Evolutionary conservation across 768 basidiomycete genomes (phyloP).

Genomic region (Boletus sensibilis): DNA sequence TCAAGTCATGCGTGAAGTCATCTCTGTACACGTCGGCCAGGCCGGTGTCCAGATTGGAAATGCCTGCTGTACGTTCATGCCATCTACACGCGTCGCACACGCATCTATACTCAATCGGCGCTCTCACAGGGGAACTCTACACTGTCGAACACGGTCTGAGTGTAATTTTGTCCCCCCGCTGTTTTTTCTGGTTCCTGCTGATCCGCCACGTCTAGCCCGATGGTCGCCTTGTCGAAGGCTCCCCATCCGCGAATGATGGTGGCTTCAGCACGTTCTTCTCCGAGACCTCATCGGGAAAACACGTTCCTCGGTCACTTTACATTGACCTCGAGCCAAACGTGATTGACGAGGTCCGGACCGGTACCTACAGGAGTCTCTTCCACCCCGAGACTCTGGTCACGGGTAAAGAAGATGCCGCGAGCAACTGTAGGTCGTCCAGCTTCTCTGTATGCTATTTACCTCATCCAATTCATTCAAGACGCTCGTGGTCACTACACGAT

Average conservation of each 20-base stretch:
- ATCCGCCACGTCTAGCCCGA: constrained; percentile 67
- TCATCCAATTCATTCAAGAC: constrained; percentile 47
- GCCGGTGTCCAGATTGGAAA: constrained; percentile 98
- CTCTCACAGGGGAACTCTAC: constrained; percentile 88
- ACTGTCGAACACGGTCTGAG: constrained; percentile 97
- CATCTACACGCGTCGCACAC: constrained; percentile 16
- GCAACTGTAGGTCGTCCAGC: constrained; percentile 73
- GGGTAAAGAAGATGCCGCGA: constrained; percentile 99
- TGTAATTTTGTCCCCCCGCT: constrained; percentile 43
- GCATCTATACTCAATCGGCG: neutral
- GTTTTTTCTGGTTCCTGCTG: constrained; percentile 10
- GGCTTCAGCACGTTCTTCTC: constrained; percentile 99
- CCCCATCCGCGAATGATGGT: constrained; percentile 72
- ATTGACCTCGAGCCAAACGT: constrained; percentile 97
- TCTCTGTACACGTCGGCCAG: constrained; percentile 98
- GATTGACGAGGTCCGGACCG: constrained; percentile 95
- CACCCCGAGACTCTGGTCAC: constrained; percentile 98
- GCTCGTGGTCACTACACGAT: constrained; percentile 98
- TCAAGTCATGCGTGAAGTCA: constrained; percentile 96
- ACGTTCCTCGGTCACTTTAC: constrained; percentile 97
- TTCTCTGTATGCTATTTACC: neutral
- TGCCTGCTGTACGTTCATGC: constrained; percentile 86
- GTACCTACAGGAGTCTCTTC: constrained; percentile 95
- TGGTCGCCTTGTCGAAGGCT: constrained; percentile 81
- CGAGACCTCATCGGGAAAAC: constrained; percentile 93